Evolutionary conservation across 495 filamentous ascomycete genomes (phyloP), one percentile per base, ranked within the genome.

Genomic region (Penicillium roqueforti): DNA sequence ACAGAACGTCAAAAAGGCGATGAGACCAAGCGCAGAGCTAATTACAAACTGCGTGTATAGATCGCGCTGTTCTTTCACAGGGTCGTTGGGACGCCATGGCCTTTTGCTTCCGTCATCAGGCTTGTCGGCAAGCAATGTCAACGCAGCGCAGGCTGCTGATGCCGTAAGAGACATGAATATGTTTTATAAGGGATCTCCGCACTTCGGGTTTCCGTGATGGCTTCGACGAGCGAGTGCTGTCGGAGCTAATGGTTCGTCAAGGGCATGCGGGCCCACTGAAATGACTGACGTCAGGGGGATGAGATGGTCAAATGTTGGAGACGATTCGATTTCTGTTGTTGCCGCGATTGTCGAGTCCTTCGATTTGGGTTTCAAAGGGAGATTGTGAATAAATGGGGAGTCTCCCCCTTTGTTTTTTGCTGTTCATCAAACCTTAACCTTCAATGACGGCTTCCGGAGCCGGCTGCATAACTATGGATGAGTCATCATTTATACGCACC

Each of bases 1-100:
- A 66, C 84, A 87, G 53, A 87, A 87, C 4, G 78, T 66, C 16
- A 86, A 41, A 60, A 87, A 87, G 22, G 84, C 84, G 22, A 65
- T 58, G 19, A 84, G 51, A 4, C 84, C 84, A 3, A 87, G 58
- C 16, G 73, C 70, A 34, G 76, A 65, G 41, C 84, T 87, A 29
- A 87, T 70, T 31, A 77, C 70, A 22, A 83, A 71, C 57, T 87
- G 84, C 26, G 83, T 84, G 46, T 62, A 73, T 16, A 82, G 69
- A 66, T 86, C 82, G 22, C 81, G 71, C 14, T 75, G 72, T 22
- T 71, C 67, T 16, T 58, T 61, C 10, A 63, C 69, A 51, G 75
- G 71, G 55, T 69, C 65, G 28, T 45, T 58, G 28, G 28, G 28
- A 31, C 28, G 28, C 74, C 70, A 75, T 38, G 46, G 61, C 28